Percentiles rank a stretch among this genome's conserved stretches.
phyloP scores from a whole-genome alignment of 78 protist species.

The Isochrysis galbana region DNA sequence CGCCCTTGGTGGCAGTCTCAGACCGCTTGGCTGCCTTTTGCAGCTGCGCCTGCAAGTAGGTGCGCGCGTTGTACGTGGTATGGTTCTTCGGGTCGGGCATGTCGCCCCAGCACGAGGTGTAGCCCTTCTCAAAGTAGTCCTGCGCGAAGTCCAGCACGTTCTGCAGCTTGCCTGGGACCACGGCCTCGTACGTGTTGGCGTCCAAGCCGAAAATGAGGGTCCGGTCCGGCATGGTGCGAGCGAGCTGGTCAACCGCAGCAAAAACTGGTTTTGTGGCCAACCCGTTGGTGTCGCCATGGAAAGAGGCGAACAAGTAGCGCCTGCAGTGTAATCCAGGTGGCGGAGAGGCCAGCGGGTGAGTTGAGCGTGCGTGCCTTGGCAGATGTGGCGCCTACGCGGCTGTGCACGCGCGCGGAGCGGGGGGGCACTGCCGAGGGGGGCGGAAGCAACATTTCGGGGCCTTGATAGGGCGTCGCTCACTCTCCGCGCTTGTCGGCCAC shows the following conservation, averaged over 20 bases:
- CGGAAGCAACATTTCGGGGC: too few relatives aligned
- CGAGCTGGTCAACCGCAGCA: neutral
- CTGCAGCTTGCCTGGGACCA: neutral
- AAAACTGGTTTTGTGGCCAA: slow-evolving; percentile 47
- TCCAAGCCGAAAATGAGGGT: slow-evolving; percentile 40
- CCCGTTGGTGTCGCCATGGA: slow-evolving; percentile 65
- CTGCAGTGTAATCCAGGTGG: too few relatives aligned
- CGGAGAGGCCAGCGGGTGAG: neutral
- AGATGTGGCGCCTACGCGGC: neutral
- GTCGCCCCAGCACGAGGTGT: slow-evolving; percentile 41
- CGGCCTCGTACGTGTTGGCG: slow-evolving; percentile 41
- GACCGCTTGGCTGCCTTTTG: neutral
- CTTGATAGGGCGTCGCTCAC: too few relatives aligned
- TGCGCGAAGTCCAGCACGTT: neutral
- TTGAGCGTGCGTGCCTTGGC: neutral
- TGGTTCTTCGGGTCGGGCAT: slow-evolving; percentile 5
- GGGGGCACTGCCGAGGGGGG: too few relatives aligned
- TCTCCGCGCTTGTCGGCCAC: neutral
- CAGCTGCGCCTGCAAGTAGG: slow-evolving; percentile 43
- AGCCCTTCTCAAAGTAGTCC: neutral
- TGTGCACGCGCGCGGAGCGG: too few relatives aligned
- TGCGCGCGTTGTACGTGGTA: slow-evolving; percentile 56
- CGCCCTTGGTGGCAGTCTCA: neutral
- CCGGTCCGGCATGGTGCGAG: neutral
- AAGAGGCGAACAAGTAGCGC: slow-evolving; percentile 32